A percentile compares a stretch with the other conserved stretches of the same genome.
phyloP scores from a whole-genome alignment of 1,139 yeast genomes.

The Kurtzmaniella quercitrusa region DNA sequence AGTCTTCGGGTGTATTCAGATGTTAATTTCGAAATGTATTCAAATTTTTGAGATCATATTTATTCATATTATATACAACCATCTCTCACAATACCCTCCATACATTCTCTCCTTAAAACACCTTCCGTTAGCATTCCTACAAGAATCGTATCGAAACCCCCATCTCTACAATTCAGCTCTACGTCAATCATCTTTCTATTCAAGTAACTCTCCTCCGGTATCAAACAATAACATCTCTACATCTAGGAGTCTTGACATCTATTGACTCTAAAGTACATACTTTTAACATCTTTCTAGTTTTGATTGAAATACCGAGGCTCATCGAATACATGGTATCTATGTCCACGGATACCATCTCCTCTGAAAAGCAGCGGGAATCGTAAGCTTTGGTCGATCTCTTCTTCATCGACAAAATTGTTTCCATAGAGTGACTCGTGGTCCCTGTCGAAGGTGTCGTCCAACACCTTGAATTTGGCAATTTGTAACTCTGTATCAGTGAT shows the following conservation, averaged over 20 bases:
- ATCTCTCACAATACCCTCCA: no score
- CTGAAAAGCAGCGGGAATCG: conserved; percentile 79
- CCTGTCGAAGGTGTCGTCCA: conserved; percentile 39
- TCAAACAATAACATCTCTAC: neutral
- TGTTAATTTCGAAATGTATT: no score
- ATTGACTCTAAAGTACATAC: neutral
- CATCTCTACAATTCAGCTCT: no score
- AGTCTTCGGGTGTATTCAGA: neutral
- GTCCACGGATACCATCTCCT: conserved; percentile 96
- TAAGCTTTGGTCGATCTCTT: conserved; percentile 53
- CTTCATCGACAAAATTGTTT: conserved; percentile 52
- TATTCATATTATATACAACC: no score
- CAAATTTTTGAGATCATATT: no score
- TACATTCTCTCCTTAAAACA: no score
- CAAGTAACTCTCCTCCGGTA: no score
- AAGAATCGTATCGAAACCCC: no score
- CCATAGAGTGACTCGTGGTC: conserved; percentile 43
- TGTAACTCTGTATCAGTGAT: conserved; percentile 97
- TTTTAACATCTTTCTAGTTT: neutral
- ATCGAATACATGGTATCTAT: conserved; percentile 88
- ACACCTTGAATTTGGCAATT: conserved; percentile 81
- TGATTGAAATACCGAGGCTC: conserved; percentile 75
- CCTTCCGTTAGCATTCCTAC: no score
- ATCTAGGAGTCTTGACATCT: neutral
- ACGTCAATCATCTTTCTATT: no score